Base-by-base conservation (phyloP, 108 stramenopile species). In the Seminavis robusta region DNA sequence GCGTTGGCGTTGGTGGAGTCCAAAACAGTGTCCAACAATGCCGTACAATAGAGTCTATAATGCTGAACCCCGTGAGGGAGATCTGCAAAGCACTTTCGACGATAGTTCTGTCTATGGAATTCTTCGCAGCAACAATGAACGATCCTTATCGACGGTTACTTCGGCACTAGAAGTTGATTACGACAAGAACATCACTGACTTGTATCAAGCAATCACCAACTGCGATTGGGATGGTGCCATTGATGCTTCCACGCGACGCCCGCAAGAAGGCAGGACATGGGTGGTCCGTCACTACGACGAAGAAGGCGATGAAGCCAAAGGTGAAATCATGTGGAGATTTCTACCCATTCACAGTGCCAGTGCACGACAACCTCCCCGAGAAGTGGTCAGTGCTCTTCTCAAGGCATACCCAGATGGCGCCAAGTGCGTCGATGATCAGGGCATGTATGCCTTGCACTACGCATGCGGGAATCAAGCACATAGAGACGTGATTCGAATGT, bases 391-490 rank as follows among this genome's bases (percentile, higher is more conserved):
- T 10, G 73, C 81, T 17, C 58, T 92, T 13, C 16, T 92, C 10
- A 61, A 69, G 24, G 73, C 80, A 16, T 80, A 88, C 53, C 81
- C 78, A n/a, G 67, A 74, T 28, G 83, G 83, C 23, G 67, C 81
- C 23, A 59, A 66, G 33, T 83, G 79, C 21, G 37, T 70, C 38
- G 90, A 92, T 45, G 84, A 92, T 54, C 90, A 92, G 61, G 90
- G 90, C 15, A 76, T 92, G 75, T 76, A 79, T 21, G 74, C 90
- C 25, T 64, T 92, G n/a, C 90, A 92, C 56, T 92, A 92, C 47
- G 90, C 90, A 1, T 82, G 83, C 56, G 86, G 90, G 13, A 81
- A 81, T 48, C 76, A 83, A 63, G 80, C 81, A 7, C 55, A 56
- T 13, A 62, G 76, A 11, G 86, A 86, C 23, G 72, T 83, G n/a